Evolutionary conservation across 768 basidiomycete species (phyloP), one percentile per base, ranked within the genome.

Genomic region (Udeniomyces megalosporus): DNA sequence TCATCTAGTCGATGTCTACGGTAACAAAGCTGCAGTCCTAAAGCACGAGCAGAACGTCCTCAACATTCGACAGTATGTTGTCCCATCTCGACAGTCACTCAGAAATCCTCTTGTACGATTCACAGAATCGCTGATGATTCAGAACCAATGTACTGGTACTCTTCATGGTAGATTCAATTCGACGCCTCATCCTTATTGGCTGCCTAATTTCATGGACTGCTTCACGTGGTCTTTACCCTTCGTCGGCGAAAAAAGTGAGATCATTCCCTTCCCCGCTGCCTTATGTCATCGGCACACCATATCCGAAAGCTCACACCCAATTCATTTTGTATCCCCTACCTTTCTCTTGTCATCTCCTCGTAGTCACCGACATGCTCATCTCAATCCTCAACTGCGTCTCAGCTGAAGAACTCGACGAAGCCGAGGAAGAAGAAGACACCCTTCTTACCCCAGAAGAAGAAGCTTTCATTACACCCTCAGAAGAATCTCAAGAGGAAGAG

Each of bases 191-290:
- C 63, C 63, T 24, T 65, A 65, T 29, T 60, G 93, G 93, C 77
- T 99, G 60, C 95, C 95, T 3, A 99, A 99, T 74, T 97, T 99
- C 71, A 97, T 97, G 93, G 93, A 97, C 69, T 92, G 92, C 29
- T 99, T 99, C 72, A 96, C 95, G 0, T 99, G 95, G 95, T 88
- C 86, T 78, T 75, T 99, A 62, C 95, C 95, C 0, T 97, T 97
- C 70, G 95, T 99, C 7, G 95, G 93, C 66, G 87, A 92, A 74
- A 97, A 99, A 76, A 97, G 93, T 89, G 67, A 58, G 81, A 76
- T 17, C 20, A 20, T 11, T 51, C 31, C 8, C 17, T 42, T 14
- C 22, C 7, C 5, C 5, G 1, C 44, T 2, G 17, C 17, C 11
- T 53, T 35, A 12, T 3, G n/a, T 55, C 32, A 34, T n/a, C n/a